These are phyloP conservation scores for Tulasnella sp. DNA, from an alignment of 768 basidiomycete species.

Conservation along the genomic window DNA sequence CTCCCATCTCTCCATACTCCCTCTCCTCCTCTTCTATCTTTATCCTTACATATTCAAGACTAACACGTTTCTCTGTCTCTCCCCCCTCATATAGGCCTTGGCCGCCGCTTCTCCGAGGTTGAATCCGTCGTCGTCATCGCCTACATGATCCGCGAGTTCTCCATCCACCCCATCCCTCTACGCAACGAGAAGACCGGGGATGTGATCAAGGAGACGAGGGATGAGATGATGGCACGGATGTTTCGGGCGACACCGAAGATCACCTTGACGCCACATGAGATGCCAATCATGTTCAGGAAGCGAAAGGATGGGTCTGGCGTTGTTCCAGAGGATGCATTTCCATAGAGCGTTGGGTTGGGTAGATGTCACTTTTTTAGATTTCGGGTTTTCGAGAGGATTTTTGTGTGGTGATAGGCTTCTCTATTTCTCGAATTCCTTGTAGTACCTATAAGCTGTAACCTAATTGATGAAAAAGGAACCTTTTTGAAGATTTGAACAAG, in stretches of 20 bases:
- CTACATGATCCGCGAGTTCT: slow-evolving; percentile 8
- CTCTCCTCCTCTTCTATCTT: neutral
- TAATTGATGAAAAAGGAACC: no score
- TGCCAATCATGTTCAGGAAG: slow-evolving; percentile 11
- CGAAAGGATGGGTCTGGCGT: no score
- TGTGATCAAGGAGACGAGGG: slow-evolving; percentile 12
- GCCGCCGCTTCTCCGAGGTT: slow-evolving; percentile 12
- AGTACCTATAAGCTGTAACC: no score
- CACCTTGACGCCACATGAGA: slow-evolving; percentile 9
- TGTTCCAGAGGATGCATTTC: no score
- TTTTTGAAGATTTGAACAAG: no score
- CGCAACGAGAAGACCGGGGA: slow-evolving; percentile 9
- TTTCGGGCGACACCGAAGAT: slow-evolving; percentile 4
- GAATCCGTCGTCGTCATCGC: slow-evolving; percentile 4
- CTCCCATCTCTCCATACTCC: neutral
- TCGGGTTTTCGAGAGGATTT: no score
- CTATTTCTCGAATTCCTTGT: no score
- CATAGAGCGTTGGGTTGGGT: no score
- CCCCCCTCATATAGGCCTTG: neutral
- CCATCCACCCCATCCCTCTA: slow-evolving; percentile 1
- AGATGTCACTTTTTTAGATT: no score
- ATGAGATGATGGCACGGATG: slow-evolving; percentile 14
- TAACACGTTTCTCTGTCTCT: no score
- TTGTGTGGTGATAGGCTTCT: no score
- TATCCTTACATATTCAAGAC: neutral